These are phyloP conservation scores for Venturia effusa DNA, from an alignment of 2,329 filamentous ascomycete genomes.

Conservation along the genomic window DNA sequence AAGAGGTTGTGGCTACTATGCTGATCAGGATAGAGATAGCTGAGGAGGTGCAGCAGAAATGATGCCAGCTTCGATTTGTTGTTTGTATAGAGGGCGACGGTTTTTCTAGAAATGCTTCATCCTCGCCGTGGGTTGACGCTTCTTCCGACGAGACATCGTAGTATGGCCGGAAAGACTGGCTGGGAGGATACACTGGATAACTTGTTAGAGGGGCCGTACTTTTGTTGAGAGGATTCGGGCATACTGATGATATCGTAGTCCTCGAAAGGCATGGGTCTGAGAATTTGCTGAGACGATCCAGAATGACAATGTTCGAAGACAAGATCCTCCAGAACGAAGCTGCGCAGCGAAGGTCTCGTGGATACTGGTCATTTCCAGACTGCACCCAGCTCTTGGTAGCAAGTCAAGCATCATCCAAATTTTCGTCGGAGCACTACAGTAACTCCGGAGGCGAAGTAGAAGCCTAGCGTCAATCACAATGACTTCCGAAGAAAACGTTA, in stretches of 20 bases:
- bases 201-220: neutral
- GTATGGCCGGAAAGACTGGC: slow-evolving; percentile 5
- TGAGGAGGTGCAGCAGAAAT: neutral
- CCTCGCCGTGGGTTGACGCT: slow-evolving; percentile 5
- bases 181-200: slow-evolving; percentile 8
- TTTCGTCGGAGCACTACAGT: neutral
- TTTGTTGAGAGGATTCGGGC: neutral
- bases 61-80: neutral
- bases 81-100: neutral
- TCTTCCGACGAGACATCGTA: slow-evolving; percentile 4
- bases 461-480: neutral
- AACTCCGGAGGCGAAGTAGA: neutral
- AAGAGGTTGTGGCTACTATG: neutral
- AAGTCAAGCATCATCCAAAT: neutral
- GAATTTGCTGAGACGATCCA: neutral
- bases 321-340: too few relatives aligned
- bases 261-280: slow-evolving; percentile 8
- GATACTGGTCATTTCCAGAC: neutral
- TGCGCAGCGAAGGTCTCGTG: too few relatives aligned
- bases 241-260: slow-evolving; percentile 8
- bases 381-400: neutral
- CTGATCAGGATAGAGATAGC: neutral
- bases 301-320: neutral
- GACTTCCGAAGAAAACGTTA: neutral
- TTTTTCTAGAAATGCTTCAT: slow-evolving; percentile 9